Conservation (phyloP, 148 eudicot species). For the Diospyros kaki region DNA sequence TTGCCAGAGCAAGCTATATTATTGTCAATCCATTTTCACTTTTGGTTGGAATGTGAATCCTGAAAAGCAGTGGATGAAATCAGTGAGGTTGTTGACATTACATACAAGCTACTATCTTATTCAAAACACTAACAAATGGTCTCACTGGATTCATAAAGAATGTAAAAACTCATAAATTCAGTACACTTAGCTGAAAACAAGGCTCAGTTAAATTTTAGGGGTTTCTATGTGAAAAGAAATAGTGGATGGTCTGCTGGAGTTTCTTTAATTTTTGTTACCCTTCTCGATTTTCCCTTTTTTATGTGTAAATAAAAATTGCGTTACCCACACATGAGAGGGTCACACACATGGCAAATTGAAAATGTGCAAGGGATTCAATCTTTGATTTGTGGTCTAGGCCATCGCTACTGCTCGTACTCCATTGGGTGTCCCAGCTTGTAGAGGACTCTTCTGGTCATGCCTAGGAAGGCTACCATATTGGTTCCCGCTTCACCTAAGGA, state of each 20-base stretch:
- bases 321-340: too few relatives aligned
- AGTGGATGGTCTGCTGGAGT: too few relatives aligned
- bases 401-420: too few relatives aligned
- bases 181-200: background rate
- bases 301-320: too few relatives aligned
- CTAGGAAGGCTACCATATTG: too few relatives aligned
- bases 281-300: background rate
- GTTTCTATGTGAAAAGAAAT: background rate
- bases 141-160: background rate
- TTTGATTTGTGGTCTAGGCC: too few relatives aligned
- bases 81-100: background rate
- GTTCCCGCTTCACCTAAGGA: too few relatives aligned
- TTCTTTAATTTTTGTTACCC: background rate
- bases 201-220: background rate
- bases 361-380: too few relatives aligned
- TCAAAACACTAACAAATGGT: background rate
- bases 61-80: background rate
- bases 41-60: background rate
- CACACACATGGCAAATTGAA: too few relatives aligned
- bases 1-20: background rate
- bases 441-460: too few relatives aligned
- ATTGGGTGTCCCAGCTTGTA: too few relatives aligned
- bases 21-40: background rate
- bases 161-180: background rate
- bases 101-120: background rate